phyloP scores from a whole-genome alignment of 1,139 yeast genomes.

The Tardiomyces blankii region DNA sequence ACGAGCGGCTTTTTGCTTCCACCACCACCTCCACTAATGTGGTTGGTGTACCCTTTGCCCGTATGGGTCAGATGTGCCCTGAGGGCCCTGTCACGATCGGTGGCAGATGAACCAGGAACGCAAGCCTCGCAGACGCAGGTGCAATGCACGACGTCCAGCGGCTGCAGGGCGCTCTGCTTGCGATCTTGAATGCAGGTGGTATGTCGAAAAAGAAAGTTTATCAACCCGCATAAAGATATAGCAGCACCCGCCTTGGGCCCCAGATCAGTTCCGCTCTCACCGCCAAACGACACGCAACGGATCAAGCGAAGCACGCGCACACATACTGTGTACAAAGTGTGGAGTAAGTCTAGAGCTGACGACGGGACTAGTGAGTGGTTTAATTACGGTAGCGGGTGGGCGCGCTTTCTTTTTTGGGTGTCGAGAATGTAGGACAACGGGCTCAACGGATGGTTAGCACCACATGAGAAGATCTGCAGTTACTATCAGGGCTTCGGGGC shows the following conservation, averaged over 20 bases:
- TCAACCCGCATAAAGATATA: not conserved
- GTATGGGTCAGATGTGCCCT: no score
- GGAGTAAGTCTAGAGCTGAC: not conserved
- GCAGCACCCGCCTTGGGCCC: not conserved
- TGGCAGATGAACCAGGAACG: not conserved
- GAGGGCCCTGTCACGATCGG: not conserved
- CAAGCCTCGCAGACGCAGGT: not conserved
- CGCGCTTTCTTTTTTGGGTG: not conserved
- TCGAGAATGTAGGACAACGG: not conserved
- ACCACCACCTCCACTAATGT: not conserved
- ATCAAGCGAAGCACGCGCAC: not conserved
- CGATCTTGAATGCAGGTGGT: not conserved
- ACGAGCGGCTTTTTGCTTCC: not conserved
- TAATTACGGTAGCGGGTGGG: not conserved
- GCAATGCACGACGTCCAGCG: not conserved
- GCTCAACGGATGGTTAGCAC: no score
- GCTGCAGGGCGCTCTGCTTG: slow-evolving; percentile 1
- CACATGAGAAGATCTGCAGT: no score
- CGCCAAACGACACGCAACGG: not conserved
- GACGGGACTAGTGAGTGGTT: not conserved
- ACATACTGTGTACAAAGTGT: not conserved
- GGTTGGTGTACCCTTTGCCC: not conserved
- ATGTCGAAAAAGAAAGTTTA: not conserved
- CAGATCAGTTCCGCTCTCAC: not conserved
- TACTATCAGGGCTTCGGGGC: no score